phyloP scores from a whole-genome alignment of 2,329 filamentous ascomycete species.

The Ophiocordyceps sinensis region DNA sequence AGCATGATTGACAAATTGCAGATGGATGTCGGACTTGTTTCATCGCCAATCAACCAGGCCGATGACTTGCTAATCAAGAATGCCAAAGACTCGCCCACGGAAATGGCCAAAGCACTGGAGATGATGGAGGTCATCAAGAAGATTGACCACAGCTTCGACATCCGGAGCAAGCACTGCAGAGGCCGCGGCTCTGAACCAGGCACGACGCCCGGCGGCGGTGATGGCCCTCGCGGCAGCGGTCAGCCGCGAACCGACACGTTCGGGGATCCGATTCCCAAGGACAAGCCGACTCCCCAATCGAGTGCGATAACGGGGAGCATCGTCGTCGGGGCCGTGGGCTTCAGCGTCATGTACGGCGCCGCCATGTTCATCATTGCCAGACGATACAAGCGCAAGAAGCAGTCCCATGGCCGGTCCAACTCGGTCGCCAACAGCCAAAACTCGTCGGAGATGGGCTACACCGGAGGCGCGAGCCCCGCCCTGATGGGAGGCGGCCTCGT shows the following conservation, averaged over 20 bases:
- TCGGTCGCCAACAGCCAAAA: conserved; percentile 43
- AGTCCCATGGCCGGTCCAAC: conserved; percentile 61
- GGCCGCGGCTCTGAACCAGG: conserved; percentile 20
- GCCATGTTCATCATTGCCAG: conserved; percentile 91
- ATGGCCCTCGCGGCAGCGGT: background rate
- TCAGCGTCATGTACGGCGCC: conserved; percentile 77
- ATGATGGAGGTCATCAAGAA: conserved; percentile 37
- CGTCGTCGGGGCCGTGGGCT: conserved; percentile 60
- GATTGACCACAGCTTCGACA: conserved; percentile 42
- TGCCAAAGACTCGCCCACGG: no score
- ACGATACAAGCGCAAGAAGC: conserved; percentile 76
- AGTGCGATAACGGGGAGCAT: conserved; percentile 53
- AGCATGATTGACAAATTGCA: conserved; percentile 53
- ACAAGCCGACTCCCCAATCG: conserved; percentile 14
- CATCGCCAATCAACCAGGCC: conserved; percentile 51
- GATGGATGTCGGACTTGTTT: conserved; percentile 55
- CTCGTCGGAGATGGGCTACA: conserved; percentile 39
- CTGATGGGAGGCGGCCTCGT: conserved; percentile 58
- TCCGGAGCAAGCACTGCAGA: conserved; percentile 19
- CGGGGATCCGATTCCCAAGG: background rate
- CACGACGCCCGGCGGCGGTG: conserved; percentile 9
- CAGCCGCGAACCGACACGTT: background rate
- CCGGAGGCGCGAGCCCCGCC: conserved; percentile 34
- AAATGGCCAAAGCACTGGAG: no score
- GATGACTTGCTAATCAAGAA: no score